These are phyloP conservation scores for Nannizzia gypsea DNA, from an alignment of 2,329 filamentous ascomycete species.

Conservation along the genomic window DNA sequence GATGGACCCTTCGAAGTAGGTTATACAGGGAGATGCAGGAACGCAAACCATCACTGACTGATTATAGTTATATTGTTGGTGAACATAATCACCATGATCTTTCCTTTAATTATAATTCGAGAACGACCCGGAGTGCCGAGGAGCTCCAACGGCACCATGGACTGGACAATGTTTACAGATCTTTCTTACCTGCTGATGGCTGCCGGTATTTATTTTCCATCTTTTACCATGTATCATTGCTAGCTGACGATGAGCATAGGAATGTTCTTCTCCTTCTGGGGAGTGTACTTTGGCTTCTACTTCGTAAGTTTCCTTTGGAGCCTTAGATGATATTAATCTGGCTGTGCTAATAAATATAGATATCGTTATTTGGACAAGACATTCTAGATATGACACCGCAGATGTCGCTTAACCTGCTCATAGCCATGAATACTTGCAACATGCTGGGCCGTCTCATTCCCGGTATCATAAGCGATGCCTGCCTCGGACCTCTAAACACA, in stretches of 20 bases:
- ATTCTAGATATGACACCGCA: slow-evolving; percentile 18
- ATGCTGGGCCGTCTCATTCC: slow-evolving; percentile 24
- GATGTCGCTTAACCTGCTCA: slow-evolving; percentile 20
- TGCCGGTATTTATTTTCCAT: slow-evolving; percentile 11
- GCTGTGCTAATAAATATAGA: slow-evolving; percentile 12
- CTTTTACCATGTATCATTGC: not conserved
- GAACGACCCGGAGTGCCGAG: slow-evolving; percentile 1
- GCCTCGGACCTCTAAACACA: slow-evolving; percentile 26
- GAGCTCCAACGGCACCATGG: slow-evolving; percentile 3
- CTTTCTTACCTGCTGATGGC: slow-evolving; percentile 17
- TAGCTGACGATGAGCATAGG: slow-evolving; percentile 4
- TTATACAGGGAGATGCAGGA: slow-evolving; percentile 9
- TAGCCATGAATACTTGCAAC: slow-evolving; percentile 23
- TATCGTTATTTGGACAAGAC: slow-evolving; percentile 20
- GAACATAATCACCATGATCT: slow-evolving; percentile 15
- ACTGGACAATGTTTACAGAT: slow-evolving; percentile 13
- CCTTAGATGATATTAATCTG: not conserved
- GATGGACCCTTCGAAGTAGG: slow-evolving; percentile 21
- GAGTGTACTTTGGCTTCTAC: slow-evolving; percentile 25
- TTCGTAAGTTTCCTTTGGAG: slow-evolving; percentile 13
- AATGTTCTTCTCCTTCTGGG: slow-evolving; percentile 23
- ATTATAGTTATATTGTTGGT: slow-evolving; percentile 15
- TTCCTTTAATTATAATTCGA: slow-evolving; percentile 13
- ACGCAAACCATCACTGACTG: not conserved
- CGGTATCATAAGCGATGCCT: slow-evolving; percentile 20